Percentiles rank a stretch among this genome's conserved stretches.
Conservation (phyloP, 2,329 filamentous ascomycete genomes). For the Botrytis fabae region DNA sequence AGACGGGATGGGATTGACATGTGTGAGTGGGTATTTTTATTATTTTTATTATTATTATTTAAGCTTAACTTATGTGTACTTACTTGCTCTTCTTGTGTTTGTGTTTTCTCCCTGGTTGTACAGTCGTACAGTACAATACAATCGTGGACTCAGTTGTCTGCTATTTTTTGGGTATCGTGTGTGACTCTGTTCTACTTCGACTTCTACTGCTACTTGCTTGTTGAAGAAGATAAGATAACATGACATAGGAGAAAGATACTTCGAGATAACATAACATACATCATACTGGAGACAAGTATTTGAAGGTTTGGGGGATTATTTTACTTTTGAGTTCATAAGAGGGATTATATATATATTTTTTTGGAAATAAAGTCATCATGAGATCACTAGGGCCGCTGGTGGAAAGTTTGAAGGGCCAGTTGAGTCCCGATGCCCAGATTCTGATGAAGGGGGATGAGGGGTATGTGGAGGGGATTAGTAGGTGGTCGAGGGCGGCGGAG, state of each 20-base stretch:
- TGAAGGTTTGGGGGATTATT: background rate
- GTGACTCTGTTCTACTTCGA: background rate
- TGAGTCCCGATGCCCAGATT: slow-evolving; percentile 23
- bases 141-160: background rate
- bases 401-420: slow-evolving; percentile 16
- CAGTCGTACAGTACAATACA: background rate
- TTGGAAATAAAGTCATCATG: background rate
- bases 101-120: background rate
- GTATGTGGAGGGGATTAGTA: slow-evolving; percentile 29
- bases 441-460: slow-evolving; percentile 26
- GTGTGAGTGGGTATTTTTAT: too few species aligned
- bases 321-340: background rate
- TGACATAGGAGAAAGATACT: too few species aligned
- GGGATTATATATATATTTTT: too few species aligned
- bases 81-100: too few species aligned
- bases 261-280: too few species aligned
- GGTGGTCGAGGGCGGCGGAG: slow-evolving; percentile 33
- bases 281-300: background rate
- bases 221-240: too few species aligned
- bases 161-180: background rate
- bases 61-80: background rate
- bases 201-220: too few species aligned
- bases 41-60: background rate
- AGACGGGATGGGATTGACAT: background rate
- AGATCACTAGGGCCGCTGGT: background rate